Conservation (phyloP, 139 green algal genomes). For the Limnomonas spitsbergensis region DNA sequence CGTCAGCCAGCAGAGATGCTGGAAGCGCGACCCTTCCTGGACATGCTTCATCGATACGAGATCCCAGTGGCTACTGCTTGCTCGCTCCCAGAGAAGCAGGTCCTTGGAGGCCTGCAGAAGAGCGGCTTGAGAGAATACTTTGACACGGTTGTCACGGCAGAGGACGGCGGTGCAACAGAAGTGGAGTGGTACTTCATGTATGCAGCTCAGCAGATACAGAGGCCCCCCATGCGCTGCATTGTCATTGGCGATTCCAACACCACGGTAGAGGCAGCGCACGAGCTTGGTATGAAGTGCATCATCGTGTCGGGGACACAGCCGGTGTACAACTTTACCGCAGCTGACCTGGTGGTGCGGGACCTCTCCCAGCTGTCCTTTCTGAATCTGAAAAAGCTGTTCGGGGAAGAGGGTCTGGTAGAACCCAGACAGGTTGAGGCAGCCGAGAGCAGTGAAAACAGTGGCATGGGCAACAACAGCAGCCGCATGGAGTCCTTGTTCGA, state of each 20-base stretch:
- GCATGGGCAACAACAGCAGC: too few relatives aligned
- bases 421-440: too few relatives aligned
- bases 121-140: conserved; percentile 61
- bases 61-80: conserved; percentile 78
- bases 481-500: too few relatives aligned
- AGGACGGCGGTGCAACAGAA: conserved; percentile 62
- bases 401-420: conserved; percentile 60
- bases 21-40: conserved; percentile 64
- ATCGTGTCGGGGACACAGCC: conserved; percentile 73
- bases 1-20: conserved; percentile 44
- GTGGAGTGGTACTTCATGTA: conserved; percentile 68
- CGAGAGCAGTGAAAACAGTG: too few relatives aligned
- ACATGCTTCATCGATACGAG: conserved; percentile 60
- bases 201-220: conserved; percentile 65
- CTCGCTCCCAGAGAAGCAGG: conserved; percentile 45
- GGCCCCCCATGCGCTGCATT: conserved; percentile 86
- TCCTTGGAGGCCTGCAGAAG: conserved; percentile 40
- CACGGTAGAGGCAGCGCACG: conserved; percentile 85
- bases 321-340: conserved; percentile 81
- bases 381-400: conserved; percentile 93
- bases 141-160: conserved; percentile 72
- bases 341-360: conserved; percentile 84
- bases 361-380: conserved; percentile 79
- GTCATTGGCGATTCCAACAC: conserved; percentile 83
- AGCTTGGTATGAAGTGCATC: conserved; percentile 88